Base-by-base conservation (phyloP, 345 rosid genomes). In the Crucihimalaya himalaica region DNA sequence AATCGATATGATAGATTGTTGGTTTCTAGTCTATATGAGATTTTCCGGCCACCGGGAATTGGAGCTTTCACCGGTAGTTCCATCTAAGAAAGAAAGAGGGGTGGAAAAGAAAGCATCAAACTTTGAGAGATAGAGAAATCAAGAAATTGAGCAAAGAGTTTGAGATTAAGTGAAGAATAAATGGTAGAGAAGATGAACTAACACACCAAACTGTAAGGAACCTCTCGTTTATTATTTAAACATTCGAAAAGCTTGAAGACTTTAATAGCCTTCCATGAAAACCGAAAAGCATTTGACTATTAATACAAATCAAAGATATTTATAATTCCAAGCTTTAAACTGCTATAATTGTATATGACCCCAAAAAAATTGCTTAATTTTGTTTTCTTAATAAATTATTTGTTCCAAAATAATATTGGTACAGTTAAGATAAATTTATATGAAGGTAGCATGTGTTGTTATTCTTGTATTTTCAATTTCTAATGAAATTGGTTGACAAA, bases 101-200 rank as follows among this genome's bases (percentile, higher is more conserved):
- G n/a, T n/a, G n/a, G 51, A 65, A 47, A 68, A 56, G 48, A 69
- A 64, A 79, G 50, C 66, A 53, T 35, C 32, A 56, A 64, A 14
- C 5, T 59, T 53, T 64, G 63, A 29, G 79, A 79, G 72, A 63
- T 63, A 70, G 64, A 71, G 70, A 68, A 59, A 76, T 13, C 39
- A 71, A 64, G 0, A 70, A 59, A 57, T 1, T 64, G 63, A 71
- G 45, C 56, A 58, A 58, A 68, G 77, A 18, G 56, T 72, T 64
- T 52, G 61, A 77, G 76, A 78, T 63, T 78, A 62, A 73, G 82
- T 42, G 76, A 74, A 72, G 83, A 64, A 68, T 68, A 78, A 59
- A 59, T 43, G 39, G 65, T 57, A 34, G 20, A 81, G 93, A 74
- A 82, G 98, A 83, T 89, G 87, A 89, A 80, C 96, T 83, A 88